Evolutionary conservation across 805 yeast genomes (phyloP), one percentile per base, ranked within the genome.

Genomic region (Brettanomyces bruxellensis): DNA sequence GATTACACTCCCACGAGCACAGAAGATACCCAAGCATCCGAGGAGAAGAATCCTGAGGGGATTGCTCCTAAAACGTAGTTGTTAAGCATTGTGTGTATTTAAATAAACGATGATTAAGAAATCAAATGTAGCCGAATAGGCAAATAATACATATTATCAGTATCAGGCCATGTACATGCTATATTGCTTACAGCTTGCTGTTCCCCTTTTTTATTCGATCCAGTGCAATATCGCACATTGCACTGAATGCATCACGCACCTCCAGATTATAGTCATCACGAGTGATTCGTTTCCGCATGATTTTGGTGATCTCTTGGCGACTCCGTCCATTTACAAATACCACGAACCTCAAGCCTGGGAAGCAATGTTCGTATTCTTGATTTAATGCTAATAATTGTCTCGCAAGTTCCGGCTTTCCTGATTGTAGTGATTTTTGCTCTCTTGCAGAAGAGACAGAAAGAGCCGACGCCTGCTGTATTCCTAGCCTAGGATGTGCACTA

Each of bases 401-500:
- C 1, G 80, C 72, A 50, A 81, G 80, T 47, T 74, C 71, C 28
- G 69, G 73, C 4, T 70, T 71, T 0, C 72, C 68, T 47, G 69
- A 69, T 35, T 35, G 38, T 36, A 89, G 69, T 11, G 82, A 76
- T 48, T 72, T 75, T 60, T 89, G 96, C 62, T 89, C 97, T 4
- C 66, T 60, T 24, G 71, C 66, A 1, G 95, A 85, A 56, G 85
- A 90, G 4, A 63, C 68, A 6, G 86, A 83, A 30, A 86, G 68
- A 28, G 66, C 71, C 9, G 46, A 32, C 2, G 37, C 41, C 49
- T 58, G 65, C 3, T 79, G 70, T 3, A 85, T 86, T 0, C 97
- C 97, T 14, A 89, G 68, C 47, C 96, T 70, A 14, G 97, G 97
- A 65, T 89, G 97, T 0, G 96, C 95, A 1, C 86, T 81, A n/a